Conservation (phyloP, 345 rosid genomes). For the Clausena lansium region DNA sequence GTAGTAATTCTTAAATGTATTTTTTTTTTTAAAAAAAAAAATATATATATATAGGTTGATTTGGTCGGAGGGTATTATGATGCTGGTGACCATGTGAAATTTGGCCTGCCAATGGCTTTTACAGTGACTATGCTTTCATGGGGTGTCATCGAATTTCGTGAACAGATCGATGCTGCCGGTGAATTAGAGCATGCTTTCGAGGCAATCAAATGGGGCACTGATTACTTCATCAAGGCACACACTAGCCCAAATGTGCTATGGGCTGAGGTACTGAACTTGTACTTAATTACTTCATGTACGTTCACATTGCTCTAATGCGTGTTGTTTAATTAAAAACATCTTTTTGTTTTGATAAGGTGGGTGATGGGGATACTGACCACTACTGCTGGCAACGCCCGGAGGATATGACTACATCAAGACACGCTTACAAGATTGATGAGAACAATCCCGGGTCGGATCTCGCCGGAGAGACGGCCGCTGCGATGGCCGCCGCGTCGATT, state of each 20-base stretch:
- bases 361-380: slow-evolving; percentile 93
- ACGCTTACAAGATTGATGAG: slow-evolving; percentile 79
- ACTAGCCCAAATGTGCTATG: slow-evolving; percentile 80
- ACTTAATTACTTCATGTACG: background rate
- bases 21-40: background rate
- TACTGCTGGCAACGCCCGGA: slow-evolving; percentile 99
- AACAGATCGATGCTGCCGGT: slow-evolving; percentile 60
- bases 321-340: background rate
- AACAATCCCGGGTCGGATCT: slow-evolving; percentile 90
- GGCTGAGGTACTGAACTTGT: slow-evolving; percentile 52
- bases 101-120: slow-evolving; percentile 96
- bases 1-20: background rate
- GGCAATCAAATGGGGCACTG: slow-evolving; percentile 95
- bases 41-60: too few species aligned
- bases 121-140: slow-evolving; percentile 92
- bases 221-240: slow-evolving; percentile 90
- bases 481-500: slow-evolving; percentile 91
- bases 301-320: background rate
- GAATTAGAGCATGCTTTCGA: slow-evolving; percentile 75
- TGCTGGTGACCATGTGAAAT: slow-evolving; percentile 94
- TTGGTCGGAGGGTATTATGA: slow-evolving; percentile 97
- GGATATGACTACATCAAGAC: slow-evolving; percentile 96
- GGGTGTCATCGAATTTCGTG: slow-evolving; percentile 71
- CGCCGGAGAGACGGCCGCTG: slow-evolving; percentile 91
- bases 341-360: slow-evolving; percentile 41